Conservation (phyloP, 805 yeast species). For the Ogataea chonburiensis region DNA sequence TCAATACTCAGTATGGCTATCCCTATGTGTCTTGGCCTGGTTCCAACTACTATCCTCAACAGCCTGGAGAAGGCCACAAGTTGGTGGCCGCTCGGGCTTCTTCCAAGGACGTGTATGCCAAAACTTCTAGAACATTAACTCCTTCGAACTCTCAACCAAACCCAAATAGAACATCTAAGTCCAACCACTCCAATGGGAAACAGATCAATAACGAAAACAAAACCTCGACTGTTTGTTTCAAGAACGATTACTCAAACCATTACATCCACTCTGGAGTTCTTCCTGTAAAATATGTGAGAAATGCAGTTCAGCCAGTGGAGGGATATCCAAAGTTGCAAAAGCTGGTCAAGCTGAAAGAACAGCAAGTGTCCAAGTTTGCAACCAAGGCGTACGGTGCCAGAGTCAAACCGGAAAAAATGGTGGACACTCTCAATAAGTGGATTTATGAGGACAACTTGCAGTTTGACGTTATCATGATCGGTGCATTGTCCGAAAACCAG, state of each 20-base stretch:
- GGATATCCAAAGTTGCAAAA: constrained; percentile 85
- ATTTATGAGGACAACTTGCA: constrained; percentile 52
- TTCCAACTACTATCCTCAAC: constrained; percentile 7
- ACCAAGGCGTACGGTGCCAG: constrained; percentile 67
- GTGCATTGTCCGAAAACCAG: constrained; percentile 77
- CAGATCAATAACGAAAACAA: constrained; percentile 15
- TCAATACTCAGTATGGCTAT: constrained; percentile 4
- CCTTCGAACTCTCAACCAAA: constrained; percentile 15
- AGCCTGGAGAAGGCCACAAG: constrained; percentile 27
- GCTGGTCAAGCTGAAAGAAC: constrained; percentile 61
- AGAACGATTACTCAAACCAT: constrained; percentile 73
- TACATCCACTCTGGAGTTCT: constrained; percentile 60
- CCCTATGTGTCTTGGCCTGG: constrained; percentile 13
- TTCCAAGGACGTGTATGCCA: constrained; percentile 17
- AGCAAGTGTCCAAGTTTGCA: constrained; percentile 53
- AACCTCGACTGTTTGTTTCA: constrained; percentile 30
- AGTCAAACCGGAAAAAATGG: constrained; percentile 51
- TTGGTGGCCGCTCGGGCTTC: constrained; percentile 25
- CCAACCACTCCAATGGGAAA: constrained; percentile 8
- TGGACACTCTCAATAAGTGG: constrained; percentile 61
- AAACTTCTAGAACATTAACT: constrained; percentile 11
- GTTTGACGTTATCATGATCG: constrained; percentile 91
- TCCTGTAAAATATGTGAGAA: constrained; percentile 66
- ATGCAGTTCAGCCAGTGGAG: constrained; percentile 61
- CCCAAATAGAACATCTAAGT: constrained; percentile 8